Evolutionary conservation across 2,329 filamentous ascomycete species (phyloP).

Genomic region (Nothopassalora personata): DNA sequence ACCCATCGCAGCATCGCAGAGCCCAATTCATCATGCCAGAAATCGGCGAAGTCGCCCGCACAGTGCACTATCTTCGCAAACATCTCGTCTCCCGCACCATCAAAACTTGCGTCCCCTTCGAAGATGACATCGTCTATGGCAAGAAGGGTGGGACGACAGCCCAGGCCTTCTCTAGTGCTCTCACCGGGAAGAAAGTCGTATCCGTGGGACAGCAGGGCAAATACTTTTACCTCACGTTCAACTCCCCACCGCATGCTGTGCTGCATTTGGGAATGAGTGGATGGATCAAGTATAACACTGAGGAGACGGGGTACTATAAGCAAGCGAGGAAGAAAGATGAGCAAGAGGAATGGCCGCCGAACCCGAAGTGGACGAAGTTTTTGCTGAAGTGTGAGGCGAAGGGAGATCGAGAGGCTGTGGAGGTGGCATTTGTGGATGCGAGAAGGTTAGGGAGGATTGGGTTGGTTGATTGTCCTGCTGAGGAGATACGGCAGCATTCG

Average conservation of each 20-base stretch:
- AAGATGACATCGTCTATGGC: constrained; percentile 83
- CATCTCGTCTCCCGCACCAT: constrained; percentile 82
- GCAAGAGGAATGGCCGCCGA: constrained; percentile 70
- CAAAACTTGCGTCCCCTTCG: constrained; percentile 60
- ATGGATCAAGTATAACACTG: constrained; percentile 82
- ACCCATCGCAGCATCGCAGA: too few relatives aligned
- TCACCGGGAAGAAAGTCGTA: constrained; percentile 67
- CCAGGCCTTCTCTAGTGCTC: constrained; percentile 64
- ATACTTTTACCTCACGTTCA: constrained; percentile 89
- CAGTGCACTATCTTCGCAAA: constrained; percentile 77
- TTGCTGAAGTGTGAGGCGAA: constrained; percentile 54
- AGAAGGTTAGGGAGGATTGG: constrained; percentile 74
- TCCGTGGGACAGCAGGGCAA: constrained; percentile 83
- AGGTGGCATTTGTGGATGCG: constrained; percentile 76
- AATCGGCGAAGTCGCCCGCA: constrained; percentile 64
- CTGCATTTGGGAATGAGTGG: constrained; percentile 51
- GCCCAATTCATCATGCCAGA: constrained; percentile 13
- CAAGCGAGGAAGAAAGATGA: constrained; percentile 48
- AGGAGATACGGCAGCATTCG: constrained; percentile 67
- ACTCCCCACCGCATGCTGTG: constrained; percentile 72
- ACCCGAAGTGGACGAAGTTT: constrained; percentile 85
- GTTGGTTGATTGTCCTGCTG: constrained; percentile 72
- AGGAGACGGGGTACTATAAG: constrained; percentile 75
- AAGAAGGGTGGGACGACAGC: constrained; percentile 75
- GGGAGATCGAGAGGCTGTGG: constrained; percentile 44